Conservation (phyloP, 768 basidiomycete species). For the Pleurotus sapidus region DNA sequence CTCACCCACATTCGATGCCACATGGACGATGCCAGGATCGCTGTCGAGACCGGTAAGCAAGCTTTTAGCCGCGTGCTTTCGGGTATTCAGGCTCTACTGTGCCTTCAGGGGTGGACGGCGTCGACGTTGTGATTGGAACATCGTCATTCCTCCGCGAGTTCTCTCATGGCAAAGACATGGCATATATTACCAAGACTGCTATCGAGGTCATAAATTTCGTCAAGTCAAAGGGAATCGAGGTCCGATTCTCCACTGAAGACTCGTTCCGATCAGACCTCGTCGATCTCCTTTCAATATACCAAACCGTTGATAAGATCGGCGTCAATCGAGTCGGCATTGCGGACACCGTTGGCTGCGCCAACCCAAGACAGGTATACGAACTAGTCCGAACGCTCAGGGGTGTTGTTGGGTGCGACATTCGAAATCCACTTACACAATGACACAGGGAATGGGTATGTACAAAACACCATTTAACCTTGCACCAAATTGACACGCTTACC, state of each 20-base stretch:
- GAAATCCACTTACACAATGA: slow-evolving; percentile 99
- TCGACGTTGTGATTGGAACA: slow-evolving; percentile 98
- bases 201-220: slow-evolving; percentile 99
- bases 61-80: background rate
- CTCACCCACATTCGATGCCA: slow-evolving; percentile 99
- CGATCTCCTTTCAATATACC: slow-evolving; percentile 97
- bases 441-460: slow-evolving; percentile 88
- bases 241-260: slow-evolving; percentile 99
- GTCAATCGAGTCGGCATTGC: slow-evolving; percentile 99
- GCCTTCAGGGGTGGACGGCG: slow-evolving; percentile 87
- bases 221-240: slow-evolving; percentile 99
- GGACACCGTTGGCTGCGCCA: slow-evolving; percentile 98
- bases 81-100: slow-evolving; percentile 7
- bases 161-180: slow-evolving; percentile 99
- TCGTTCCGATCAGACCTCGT: slow-evolving; percentile 99
- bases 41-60: slow-evolving; percentile 88
- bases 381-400: slow-evolving; percentile 94
- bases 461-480: background rate
- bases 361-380: slow-evolving; percentile 98
- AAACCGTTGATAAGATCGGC: slow-evolving; percentile 98
- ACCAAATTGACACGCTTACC: slow-evolving; percentile 7
- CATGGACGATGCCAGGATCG: slow-evolving; percentile 98
- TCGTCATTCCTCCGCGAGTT: slow-evolving; percentile 99
- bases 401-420: slow-evolving; percentile 96
- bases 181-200: slow-evolving; percentile 98